These are phyloP conservation scores for Triglochin maritima DNA, from an alignment of 106 monocot species.

Conservation along the genomic window DNA sequence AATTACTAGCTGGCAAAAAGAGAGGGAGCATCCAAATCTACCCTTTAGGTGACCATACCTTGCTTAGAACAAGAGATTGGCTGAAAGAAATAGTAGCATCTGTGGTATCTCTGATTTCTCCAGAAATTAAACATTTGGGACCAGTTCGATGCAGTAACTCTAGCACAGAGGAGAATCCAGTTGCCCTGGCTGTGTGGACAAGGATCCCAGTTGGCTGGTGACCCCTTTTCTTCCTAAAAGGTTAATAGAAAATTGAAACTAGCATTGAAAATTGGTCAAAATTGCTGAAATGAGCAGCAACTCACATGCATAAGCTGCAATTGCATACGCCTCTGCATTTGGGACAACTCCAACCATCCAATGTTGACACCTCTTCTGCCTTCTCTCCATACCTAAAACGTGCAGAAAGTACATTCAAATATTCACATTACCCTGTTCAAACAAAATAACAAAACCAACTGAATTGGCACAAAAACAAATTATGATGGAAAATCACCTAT, in stretches of 20 bases:
- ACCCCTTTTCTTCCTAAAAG: constrained; percentile 62
- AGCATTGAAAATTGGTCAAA: background rate
- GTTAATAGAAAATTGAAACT: background rate
- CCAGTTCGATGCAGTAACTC: constrained; percentile 25
- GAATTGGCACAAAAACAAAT: background rate
- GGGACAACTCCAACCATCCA: constrained; percentile 47
- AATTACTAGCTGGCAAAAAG: too few relatives aligned
- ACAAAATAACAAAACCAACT: background rate
- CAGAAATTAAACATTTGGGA: background rate
- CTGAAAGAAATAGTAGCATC: background rate
- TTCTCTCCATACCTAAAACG: constrained; percentile 54
- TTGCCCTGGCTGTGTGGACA: constrained; percentile 43
- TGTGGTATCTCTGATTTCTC: background rate
- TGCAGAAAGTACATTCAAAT: background rate
- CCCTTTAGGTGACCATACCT: background rate
- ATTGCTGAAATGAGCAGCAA: background rate
- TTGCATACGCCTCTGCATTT: constrained; percentile 69
- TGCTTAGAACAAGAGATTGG: background rate
- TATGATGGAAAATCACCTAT: constrained; percentile 24
- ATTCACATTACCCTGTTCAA: background rate
- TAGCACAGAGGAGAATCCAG: constrained; percentile 52
- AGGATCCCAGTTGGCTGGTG: constrained; percentile 66
- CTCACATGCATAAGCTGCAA: constrained; percentile 64
- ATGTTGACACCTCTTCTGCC: constrained; percentile 28
- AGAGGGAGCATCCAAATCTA: too few relatives aligned